Conservation (phyloP, 345 rosid genomes). For the Brassica rapa region DNA sequence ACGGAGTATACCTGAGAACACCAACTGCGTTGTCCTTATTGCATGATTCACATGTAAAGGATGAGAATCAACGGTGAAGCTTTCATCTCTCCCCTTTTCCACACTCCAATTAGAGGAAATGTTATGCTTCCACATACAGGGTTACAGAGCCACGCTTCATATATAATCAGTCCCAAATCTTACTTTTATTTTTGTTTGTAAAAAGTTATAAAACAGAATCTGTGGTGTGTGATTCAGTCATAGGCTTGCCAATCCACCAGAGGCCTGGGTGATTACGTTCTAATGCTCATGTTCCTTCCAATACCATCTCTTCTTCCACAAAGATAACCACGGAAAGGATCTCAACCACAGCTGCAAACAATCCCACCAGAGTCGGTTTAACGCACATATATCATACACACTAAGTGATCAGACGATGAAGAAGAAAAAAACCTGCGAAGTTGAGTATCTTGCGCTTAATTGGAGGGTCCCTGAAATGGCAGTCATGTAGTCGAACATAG, state of each 20-base stretch:
- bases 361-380: not conserved
- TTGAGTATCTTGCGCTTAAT: constrained; percentile 64
- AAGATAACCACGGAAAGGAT: constrained; percentile 74
- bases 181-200: too few relatives aligned
- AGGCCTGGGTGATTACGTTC: constrained; percentile 88
- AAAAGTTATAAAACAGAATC: constrained; percentile 9
- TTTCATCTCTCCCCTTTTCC: too few relatives aligned
- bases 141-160: too few relatives aligned
- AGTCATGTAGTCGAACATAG: constrained; percentile 4
- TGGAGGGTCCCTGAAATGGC: constrained; percentile 70
- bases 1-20: too few relatives aligned
- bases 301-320: constrained; percentile 52
- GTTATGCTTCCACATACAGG: too few relatives aligned
- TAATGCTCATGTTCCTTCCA: constrained; percentile 54
- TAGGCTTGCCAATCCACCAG: constrained; percentile 89
- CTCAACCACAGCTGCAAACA: constrained; percentile 71
- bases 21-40: too few relatives aligned
- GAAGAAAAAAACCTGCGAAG: constrained; percentile 50
- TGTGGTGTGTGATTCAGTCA: constrained; percentile 56
- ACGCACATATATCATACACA: not conserved
- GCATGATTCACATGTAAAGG: too few relatives aligned
- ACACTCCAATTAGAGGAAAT: too few relatives aligned
- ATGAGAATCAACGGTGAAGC: too few relatives aligned
- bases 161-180: too few relatives aligned
- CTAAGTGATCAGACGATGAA: not conserved